Evolutionary conservation across 2,329 filamentous ascomycete genomes (phyloP), one percentile per base, ranked within the genome.

Genomic region (Aspergillus candidus): DNA sequence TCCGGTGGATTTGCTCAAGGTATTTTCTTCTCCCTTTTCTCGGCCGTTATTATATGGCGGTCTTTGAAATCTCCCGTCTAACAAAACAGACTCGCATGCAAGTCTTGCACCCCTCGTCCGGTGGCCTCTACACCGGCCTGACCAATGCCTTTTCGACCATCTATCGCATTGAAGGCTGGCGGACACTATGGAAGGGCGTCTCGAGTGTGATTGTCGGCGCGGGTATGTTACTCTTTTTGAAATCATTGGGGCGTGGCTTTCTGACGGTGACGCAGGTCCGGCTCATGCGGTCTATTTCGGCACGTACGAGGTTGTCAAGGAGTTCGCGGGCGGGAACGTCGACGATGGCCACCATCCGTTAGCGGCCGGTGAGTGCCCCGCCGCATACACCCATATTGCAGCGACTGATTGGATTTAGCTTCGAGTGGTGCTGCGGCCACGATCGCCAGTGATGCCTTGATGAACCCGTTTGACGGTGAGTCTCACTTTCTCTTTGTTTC

Each of bases 391-490:
- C 10, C 13, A 30, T 14, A 27, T 38, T 13, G 22, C 8, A 41
- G 45, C 40, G 44, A 55, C 69, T 76, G 56, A 74, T 60, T 35
- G 48, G 43, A 38, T 46, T 46, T 63, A 95, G 93, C 88, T 50
- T 84, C 88, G 51, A 95, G 89, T 63, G 93, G 93, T 69, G 91
- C 93, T 48, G 87, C 87, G 58, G 93, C 93, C 53, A 97, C 93
- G 6, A 96, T 97, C 65, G 88, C 91, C 31, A 96, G 90, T 66
- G 93, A 98, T 74, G 93, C 93, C 43, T 81, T 98, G 54, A 98
- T 98, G 93, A 98, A 97, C 64, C 93, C 93, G 15, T 98, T 98
- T 66, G 93, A 98, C 72, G 89, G 89, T 95, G 78, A 60, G 80
- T 63, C 8, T 14, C 10, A 4, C 13, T 8, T 10, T 8, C 22